phyloP scores from a whole-genome alignment of 2,329 filamentous ascomycete species.

The Orbilia javanica region DNA sequence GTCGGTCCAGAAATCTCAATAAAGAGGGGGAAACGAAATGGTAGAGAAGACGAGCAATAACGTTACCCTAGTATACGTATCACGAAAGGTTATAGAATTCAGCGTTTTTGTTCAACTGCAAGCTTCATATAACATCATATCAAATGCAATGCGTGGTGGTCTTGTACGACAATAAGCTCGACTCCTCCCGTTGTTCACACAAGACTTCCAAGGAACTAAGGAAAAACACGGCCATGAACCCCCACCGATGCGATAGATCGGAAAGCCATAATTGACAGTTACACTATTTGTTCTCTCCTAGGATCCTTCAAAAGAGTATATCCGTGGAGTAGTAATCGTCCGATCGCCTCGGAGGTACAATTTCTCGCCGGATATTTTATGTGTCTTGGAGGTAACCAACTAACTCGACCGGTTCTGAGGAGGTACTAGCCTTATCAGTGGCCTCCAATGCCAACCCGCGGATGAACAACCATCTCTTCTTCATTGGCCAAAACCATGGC shows the following conservation, averaged over 20 bases:
- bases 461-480: slow-evolving; percentile 8
- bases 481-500: not conserved
- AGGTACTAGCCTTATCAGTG: slow-evolving; percentile 22
- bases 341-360: slow-evolving; percentile 18
- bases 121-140: not conserved
- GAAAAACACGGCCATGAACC: not conserved
- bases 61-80: not conserved
- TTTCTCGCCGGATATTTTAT: not conserved
- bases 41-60: not conserved
- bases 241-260: slow-evolving; percentile 16
- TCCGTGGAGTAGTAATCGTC: slow-evolving; percentile 1
- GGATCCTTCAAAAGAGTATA: not conserved
- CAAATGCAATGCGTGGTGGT: slow-evolving; percentile 1
- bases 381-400: not conserved
- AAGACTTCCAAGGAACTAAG: not conserved
- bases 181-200: not conserved
- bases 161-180: slow-evolving; percentile 8
- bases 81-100: not conserved
- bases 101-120: not conserved
- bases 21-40: not conserved
- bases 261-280: slow-evolving; percentile 11
- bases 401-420: too few species aligned
- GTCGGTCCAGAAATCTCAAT: not conserved
- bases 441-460: slow-evolving; percentile 5
- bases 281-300: not conserved